Evolutionary conservation across 805 yeast species (phyloP), one percentile per base, ranked within the genome.

Genomic region (Saccharomycopsis fibuligera): DNA sequence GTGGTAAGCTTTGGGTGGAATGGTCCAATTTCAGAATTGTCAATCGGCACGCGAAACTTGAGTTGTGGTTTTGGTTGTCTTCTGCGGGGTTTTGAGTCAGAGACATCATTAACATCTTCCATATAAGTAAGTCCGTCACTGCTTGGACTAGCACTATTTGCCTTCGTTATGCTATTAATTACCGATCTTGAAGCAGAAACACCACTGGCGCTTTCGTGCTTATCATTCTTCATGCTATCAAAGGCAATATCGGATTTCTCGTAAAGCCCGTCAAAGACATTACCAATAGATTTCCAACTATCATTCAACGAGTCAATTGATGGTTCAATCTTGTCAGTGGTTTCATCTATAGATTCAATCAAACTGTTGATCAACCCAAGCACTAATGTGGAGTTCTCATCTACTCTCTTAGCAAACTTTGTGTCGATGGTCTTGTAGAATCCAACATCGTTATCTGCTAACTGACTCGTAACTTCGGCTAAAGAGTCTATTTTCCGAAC

Each of bases 401-500:
- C 68, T 55, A 61, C 59, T 54, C 58, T 60, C 46, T 53, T 46
- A 35, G 64, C 58, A 38, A 67, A 57, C 22, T 60, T 58, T 8
- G 55, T 57, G 36, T 59, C 51, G 24, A 54, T 58, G 40, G 60
- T 54, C 41, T 73, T 69, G 62, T 80, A 78, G 59, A 90, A 93
- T 27, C 74, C 77, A n/a, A 89, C 73, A 67, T 91, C 98, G 48
- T 85, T 85, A 0, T 87, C 78, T 2, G 86, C 84, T 38, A 90
- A 63, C n/a, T 38, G 31, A 6, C 31, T 16, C 9, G 47, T 40
- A 3, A 42, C 10, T 16, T 35, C 39, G 9, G 25, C 31, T 16
- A 50, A 43, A 4, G 35, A 22, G 10, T 21, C 33, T 10, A 30
- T 30, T 10, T 41, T 41, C 23, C 21, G 27, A n/a, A 21, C 42